phyloP scores from a whole-genome alignment of 106 monocot genomes.

The Iris macrosiphon region DNA sequence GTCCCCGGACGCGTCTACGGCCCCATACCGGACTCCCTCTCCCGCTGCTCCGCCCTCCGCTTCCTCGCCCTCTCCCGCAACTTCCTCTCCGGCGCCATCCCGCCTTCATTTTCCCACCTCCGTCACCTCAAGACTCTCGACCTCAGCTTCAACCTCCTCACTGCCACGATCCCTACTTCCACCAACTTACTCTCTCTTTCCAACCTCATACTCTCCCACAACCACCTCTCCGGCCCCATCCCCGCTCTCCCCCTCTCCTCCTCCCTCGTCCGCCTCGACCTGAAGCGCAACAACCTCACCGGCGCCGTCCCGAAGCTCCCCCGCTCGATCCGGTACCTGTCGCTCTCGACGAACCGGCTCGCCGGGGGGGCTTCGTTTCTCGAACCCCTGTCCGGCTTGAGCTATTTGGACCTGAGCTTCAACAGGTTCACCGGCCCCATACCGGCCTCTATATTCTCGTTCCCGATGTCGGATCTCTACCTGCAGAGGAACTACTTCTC shows the following conservation, averaged over 20 bases:
- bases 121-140: constrained; percentile 37
- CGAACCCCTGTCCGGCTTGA: constrained; percentile 9
- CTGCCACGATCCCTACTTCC: constrained; percentile 27
- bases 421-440: constrained; percentile 35
- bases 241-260: constrained; percentile 11
- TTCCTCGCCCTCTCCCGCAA: constrained; percentile 68
- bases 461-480: constrained; percentile 18
- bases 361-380: constrained; percentile 21
- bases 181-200: constrained; percentile 28
- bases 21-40: constrained; percentile 28
- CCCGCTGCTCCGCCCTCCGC: constrained; percentile 27
- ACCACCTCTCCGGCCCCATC: constrained; percentile 34
- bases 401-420: constrained; percentile 46
- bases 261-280: constrained; percentile 41
- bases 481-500: constrained; percentile 43
- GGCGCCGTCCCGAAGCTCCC: constrained; percentile 33
- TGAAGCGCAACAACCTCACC: constrained; percentile 44
- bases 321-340: constrained; percentile 29
- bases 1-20: constrained; percentile 69
- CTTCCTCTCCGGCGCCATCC: constrained; percentile 38
- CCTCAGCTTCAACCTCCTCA: constrained; percentile 38
- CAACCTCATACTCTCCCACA: constrained; percentile 58
- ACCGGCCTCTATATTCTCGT: constrained; percentile 33
- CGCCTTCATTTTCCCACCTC: constrained; percentile 23
- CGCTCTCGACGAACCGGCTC: constrained; percentile 36